phyloP scores from a whole-genome alignment of 2,329 filamentous ascomycete species.

The Escovopsis sp. region DNA sequence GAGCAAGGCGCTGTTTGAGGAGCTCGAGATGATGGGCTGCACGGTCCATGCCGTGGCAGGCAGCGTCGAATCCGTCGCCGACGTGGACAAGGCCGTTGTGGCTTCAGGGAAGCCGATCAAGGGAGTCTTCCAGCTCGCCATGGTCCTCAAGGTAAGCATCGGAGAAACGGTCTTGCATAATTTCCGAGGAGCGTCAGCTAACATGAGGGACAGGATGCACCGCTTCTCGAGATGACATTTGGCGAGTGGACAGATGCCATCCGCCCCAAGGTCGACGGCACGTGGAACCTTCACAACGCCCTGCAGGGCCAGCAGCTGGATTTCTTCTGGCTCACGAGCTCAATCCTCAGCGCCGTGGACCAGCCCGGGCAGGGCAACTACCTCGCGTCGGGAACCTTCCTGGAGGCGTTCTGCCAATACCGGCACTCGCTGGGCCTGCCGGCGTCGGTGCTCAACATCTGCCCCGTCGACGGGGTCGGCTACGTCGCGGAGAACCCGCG shows the following conservation, averaged over 20 bases:
- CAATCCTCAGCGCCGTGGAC: slow-evolving; percentile 13
- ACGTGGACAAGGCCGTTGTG: too few relatives aligned
- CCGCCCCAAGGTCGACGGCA: slow-evolving; percentile 19
- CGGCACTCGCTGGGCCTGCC: slow-evolving; percentile 20
- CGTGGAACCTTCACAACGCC: slow-evolving; percentile 20
- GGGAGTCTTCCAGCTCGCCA: too few relatives aligned
- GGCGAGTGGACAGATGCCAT: slow-evolving; percentile 14
- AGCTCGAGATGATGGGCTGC: too few relatives aligned
- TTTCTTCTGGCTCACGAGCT: slow-evolving; percentile 21
- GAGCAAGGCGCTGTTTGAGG: too few relatives aligned
- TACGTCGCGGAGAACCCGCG: slow-evolving; percentile 12
- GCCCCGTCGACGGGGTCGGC: slow-evolving; percentile 22
- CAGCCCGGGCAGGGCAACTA: slow-evolving; percentile 22
- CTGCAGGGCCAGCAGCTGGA: slow-evolving; percentile 11
- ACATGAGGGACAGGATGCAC: slow-evolving; percentile 4
- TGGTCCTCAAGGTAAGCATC: too few relatives aligned
- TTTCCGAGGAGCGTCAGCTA: too few relatives aligned
- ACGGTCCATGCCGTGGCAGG: too few relatives aligned
- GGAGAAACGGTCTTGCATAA: too few relatives aligned
- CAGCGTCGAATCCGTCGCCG: too few relatives aligned
- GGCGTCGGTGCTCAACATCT: slow-evolving; percentile 23
- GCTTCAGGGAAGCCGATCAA: too few relatives aligned
- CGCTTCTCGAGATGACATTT: slow-evolving; percentile 17
- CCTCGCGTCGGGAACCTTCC: slow-evolving; percentile 24
- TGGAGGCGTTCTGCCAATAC: slow-evolving; percentile 24